Conservation (phyloP, 768 basidiomycete species). For the Pholiota molesta region DNA sequence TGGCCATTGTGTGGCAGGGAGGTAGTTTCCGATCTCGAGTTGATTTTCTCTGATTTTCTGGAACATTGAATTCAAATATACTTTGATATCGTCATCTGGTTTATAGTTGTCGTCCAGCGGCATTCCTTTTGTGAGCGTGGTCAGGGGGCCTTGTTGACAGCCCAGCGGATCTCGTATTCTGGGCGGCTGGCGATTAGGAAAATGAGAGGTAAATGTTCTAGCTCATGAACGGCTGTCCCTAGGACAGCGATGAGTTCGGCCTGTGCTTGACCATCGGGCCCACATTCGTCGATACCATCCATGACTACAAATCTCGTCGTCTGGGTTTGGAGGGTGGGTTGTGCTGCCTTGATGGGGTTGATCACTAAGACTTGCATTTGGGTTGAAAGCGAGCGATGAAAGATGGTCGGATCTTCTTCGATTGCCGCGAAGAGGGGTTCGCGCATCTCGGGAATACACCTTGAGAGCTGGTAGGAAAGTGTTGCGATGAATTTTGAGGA, state of each 20-base stretch:
- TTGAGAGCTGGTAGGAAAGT: neutral
- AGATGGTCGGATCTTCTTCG: neutral
- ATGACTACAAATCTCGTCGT: neutral
- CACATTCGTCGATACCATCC: neutral
- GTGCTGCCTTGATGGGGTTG: neutral
- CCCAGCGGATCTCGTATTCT: neutral
- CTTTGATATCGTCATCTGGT: neutral
- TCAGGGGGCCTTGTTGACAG: neutral
- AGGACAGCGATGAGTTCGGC: neutral
- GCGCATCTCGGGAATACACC: neutral
- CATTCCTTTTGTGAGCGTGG: neutral
- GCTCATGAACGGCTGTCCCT: neutral
- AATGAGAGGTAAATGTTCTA: neutral
- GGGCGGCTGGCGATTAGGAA: neutral
- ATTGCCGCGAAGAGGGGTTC: neutral
- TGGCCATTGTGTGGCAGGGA: neutral
- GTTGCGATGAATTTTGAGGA: neutral
- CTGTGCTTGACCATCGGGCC: neutral
- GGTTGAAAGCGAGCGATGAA: neutral
- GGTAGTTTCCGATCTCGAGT: neutral
- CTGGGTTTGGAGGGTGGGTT: neutral
- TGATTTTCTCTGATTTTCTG: neutral
- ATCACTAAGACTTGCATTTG: neutral
- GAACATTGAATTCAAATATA: neutral
- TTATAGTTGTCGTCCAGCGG: neutral